Evolutionary conservation across 2,329 filamentous ascomycete genomes (phyloP).

Genomic region (Lachnellula arida): DNA sequence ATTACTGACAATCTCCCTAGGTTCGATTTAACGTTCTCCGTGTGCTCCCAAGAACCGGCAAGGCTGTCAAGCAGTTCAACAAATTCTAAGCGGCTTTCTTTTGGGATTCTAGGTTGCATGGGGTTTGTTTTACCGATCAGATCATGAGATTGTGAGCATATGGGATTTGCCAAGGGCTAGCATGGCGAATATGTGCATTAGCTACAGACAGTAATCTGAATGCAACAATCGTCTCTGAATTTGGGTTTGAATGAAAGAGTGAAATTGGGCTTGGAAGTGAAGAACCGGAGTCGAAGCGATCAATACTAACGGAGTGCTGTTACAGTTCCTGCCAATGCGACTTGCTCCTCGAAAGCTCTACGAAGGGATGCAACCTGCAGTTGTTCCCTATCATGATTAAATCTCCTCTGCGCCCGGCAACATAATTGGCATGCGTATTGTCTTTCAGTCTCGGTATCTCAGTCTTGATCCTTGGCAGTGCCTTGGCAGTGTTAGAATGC

Average conservation of each 20-base stretch:
- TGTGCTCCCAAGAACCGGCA: constrained; percentile 94
- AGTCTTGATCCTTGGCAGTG: no score
- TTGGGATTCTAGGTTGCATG: constrained; percentile 31
- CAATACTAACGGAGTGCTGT: no score
- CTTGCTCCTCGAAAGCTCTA: no score
- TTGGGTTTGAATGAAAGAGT: background rate
- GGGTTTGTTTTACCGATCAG: constrained; percentile 31
- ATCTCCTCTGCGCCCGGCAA: no score
- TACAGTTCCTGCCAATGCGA: no score
- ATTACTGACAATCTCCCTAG: constrained; percentile 41
- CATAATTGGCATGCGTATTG: no score
- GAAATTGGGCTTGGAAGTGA: background rate
- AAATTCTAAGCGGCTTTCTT: constrained; percentile 75
- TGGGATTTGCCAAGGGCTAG: constrained; percentile 22
- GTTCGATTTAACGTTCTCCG: constrained; percentile 99
- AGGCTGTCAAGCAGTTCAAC: constrained; percentile 94
- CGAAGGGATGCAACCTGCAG: no score
- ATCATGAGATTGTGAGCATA: constrained; percentile 29
- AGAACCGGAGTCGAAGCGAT: no score
- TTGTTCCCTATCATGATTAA: no score
- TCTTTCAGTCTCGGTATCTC: no score
- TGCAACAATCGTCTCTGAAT: constrained; percentile 26
- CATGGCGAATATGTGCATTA: constrained; percentile 30
- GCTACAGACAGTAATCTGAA: constrained; percentile 27
- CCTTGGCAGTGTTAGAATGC: no score